Evolutionary conservation across 2,329 filamentous ascomycete species (phyloP), one percentile per base, ranked within the genome.

Genomic region (Grosmannia serpens): DNA sequence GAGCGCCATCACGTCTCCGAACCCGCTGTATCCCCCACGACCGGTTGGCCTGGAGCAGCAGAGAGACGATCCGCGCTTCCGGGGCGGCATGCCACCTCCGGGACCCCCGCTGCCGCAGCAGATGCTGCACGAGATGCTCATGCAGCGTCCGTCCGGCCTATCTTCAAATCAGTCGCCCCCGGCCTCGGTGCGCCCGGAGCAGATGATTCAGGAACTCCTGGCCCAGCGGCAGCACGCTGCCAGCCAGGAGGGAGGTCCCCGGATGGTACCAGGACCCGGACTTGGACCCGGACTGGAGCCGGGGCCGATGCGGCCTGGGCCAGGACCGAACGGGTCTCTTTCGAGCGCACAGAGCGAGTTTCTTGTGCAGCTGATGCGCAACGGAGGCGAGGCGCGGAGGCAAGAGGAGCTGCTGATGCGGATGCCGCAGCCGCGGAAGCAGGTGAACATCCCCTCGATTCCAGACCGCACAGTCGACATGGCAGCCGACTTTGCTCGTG

Each of bases 351-450:
- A 92, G 65, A 83, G 87, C n/a, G 88, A 95, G 63, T 91, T 94
- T 68, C 75, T 96, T 54, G 88, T 95, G 71, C 88, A 85, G 61
- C 78, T 96, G 33, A 94, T 96, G 88, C 83, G 79, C 60, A 73
- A 73, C 44, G 74, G 71, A 4, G 74, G 78, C 0, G 79, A 83
- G 31, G 69, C 73, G 17, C 77, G 77, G 46, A 72, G 76, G 61
- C 73, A 74, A 38, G 82, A 84, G 56, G 80, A 81, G 58, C 67
- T 77, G 53, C 68, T 81, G 56, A 75, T 82, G 69, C 75, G 79
- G 55, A 73, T 76, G 71, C 75, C 77, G 50, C 79, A 81, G 63
- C 77, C 78, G 41, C 75, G 77, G 58, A 73, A 78, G 56, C 75
- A 76, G 38, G 74, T 75, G n/a, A 71, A 73, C 31, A 71, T 79